Percentiles rank a stretch among this genome's conserved stretches.
Conservation (phyloP, 495 filamentous ascomycete species). For the Thermothielavioides terrestris region DNA sequence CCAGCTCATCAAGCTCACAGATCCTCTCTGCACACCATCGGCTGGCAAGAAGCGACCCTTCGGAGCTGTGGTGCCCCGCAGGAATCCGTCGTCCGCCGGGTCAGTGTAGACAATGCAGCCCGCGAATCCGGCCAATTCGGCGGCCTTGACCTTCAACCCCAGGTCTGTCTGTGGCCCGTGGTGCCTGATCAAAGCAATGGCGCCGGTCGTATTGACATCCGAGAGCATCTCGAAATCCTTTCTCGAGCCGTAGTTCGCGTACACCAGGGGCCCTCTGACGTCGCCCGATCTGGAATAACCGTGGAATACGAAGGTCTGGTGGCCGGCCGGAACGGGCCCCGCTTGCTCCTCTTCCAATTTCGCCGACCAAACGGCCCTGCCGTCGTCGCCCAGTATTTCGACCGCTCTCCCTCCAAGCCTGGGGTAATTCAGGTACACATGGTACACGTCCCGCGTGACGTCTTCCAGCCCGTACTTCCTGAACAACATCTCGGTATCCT, state of each 20-base stretch:
- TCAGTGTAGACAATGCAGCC: slow-evolving; percentile 92
- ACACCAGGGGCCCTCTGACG: slow-evolving; percentile 86
- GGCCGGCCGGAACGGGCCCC: slow-evolving; percentile 43
- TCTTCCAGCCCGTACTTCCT: slow-evolving; percentile 59
- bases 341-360: slow-evolving; percentile 65
- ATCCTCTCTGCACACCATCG: slow-evolving; percentile 72
- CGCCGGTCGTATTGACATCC: slow-evolving; percentile 64
- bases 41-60: slow-evolving; percentile 68
- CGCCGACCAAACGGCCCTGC: slow-evolving; percentile 69
- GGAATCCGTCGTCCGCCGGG: slow-evolving; percentile 69
- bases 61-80: slow-evolving; percentile 58
- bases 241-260: slow-evolving; percentile 82
- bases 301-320: slow-evolving; percentile 70
- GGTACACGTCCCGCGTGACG: slow-evolving; percentile 63
- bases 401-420: slow-evolving; percentile 66
- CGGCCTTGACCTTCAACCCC: slow-evolving; percentile 80
- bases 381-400: slow-evolving; percentile 60
- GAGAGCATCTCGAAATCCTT: slow-evolving; percentile 70
- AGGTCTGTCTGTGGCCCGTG: slow-evolving; percentile 64
- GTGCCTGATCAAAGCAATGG: slow-evolving; percentile 77
- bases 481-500: slow-evolving; percentile 73
- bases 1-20: slow-evolving; percentile 75
- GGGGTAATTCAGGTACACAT: slow-evolving; percentile 91
- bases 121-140: slow-evolving; percentile 71
- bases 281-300: slow-evolving; percentile 82